A percentile compares a stretch with the other conserved stretches of the same genome.
These are phyloP conservation scores for Fusarium sp. DNA, from an alignment of 2,329 filamentous ascomycete species.

Conservation along the genomic window DNA sequence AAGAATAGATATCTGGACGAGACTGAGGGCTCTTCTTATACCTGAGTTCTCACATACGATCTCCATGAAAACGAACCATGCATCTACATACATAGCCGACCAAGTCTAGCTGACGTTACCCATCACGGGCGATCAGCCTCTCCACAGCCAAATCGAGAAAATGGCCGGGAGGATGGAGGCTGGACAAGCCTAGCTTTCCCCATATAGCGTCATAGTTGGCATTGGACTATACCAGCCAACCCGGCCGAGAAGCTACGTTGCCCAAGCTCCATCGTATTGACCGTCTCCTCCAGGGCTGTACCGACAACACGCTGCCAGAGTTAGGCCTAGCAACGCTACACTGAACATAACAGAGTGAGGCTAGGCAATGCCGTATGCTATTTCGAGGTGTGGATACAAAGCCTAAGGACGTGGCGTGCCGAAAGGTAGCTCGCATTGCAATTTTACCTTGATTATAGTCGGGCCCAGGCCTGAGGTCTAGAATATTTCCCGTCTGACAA, in stretches of 20 bases:
- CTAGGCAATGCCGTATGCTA: constrained; percentile 32
- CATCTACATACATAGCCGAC: too few relatives aligned
- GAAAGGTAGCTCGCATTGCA: not conserved
- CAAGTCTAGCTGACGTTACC: too few relatives aligned
- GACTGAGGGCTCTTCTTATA: constrained; percentile 38
- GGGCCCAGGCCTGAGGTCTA: constrained; percentile 27
- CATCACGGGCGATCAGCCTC: constrained; percentile 32
- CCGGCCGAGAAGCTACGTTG: not conserved
- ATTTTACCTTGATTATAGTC: not conserved
- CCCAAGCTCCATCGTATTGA: constrained; percentile 1
- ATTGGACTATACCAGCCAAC: not conserved
- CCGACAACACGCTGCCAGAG: not conserved
- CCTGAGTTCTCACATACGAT: constrained; percentile 6
- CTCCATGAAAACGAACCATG: constrained; percentile 30
- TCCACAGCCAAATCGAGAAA: constrained; percentile 29
- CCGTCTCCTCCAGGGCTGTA: not conserved
- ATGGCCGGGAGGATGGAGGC: constrained; percentile 26
- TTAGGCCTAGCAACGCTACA: not conserved
- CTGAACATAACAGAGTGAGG: not conserved
- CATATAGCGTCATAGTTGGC: constrained; percentile 30
- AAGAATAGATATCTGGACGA: constrained; percentile 15
- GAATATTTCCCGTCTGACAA: constrained; percentile 28
- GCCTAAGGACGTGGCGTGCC: constrained; percentile 1
- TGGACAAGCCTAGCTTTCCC: constrained; percentile 15
- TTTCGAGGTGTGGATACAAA: constrained; percentile 29